Base-by-base conservation (phyloP, 2,329 filamentous ascomycete species). In the Purpureocillium takamizusanense region DNA sequence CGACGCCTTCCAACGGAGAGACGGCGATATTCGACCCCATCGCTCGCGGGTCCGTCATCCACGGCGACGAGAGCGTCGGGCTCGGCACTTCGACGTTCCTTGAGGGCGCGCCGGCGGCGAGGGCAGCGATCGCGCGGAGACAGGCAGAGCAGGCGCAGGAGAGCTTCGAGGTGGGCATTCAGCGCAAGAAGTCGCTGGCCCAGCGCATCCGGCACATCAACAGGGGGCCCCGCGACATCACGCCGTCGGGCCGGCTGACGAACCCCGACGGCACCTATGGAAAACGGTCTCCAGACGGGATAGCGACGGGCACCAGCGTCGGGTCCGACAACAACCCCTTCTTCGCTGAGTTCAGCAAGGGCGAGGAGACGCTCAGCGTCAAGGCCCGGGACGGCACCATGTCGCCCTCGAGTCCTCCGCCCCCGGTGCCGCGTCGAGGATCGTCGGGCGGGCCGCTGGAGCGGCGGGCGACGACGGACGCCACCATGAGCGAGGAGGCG, bases 81-180 rank as follows among this genome's bases (percentile, higher is more conserved):
- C 66, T 98, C 7, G 92, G 92, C 38, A 95, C 89, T 2, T 94
- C 88, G 27, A 98, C 92, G 2, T 97, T 97, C 69, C 65, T 98
- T 16, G 92, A 98, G 52, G 92, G 92, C 28, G 84, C 92, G 2
- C 90, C 92, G 12, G 92, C 89, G 21, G 84, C 89, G 21, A 79
- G 80, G 50, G 76, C 80, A 7, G 86, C 83, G 14, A 86, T 95
- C 38, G 77, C 86, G 56, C 79, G 83, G 43, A 78, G 78, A 36
- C 77, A 90, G 52, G 82, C 75, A 25, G 87, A 81, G 51, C 63
- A 85, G 44, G 72, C 70, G 7, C 74, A 72, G 14, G 75, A 82
- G 33, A 72, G 74, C 41, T 55, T 65, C 39, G 61, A 72, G 16
- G 64, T 66, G 7, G 83, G 83, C 5, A 62, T 98, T 31, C 79